Base-by-base conservation (phyloP, 2,329 filamentous ascomycete species). In the Cladosporium halotolerans region DNA sequence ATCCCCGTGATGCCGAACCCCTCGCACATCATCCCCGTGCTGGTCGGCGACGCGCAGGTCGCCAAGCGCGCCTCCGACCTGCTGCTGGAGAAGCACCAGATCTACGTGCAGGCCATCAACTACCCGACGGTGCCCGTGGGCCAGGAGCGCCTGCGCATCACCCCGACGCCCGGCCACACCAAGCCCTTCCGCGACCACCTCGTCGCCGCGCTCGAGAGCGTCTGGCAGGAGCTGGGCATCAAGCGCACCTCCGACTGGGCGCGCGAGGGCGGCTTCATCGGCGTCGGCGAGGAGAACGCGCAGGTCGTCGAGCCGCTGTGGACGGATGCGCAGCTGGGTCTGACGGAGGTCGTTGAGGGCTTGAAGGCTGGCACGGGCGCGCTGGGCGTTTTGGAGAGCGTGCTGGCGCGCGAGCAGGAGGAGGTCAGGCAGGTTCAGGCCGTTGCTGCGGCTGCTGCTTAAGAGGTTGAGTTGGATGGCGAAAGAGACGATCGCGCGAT, bases 31-130 rank as follows among this genome's bases (percentile, higher is more conserved):
- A 80, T 99, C 49, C 93, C 93, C 3, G 81, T 97, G 52, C 80
- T 99, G 10, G 92, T 99, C 46, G 93, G 93, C 55, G 93, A 95
- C 66, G 93, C 93, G 44, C 91, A 93, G 72, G 76, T 95, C 39
- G 93, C 93, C 55, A 96, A 93, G 78, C 79, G 85, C 63, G 93
- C 93, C 7, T 95, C 89, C 19, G 93, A 99, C 68, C 83, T 95
- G 76, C 83, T 99, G 18, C 81, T 99, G 11, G 84, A 87, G 61
- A 86, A 95, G 61, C 88, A 96, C 76, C 82, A 84, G 57, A 96
- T 99, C 68, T 99, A 99, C 69, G 93, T 99, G 23, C 93, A 99
- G 74, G 90, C 89, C 52, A 97, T 99, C 80, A 99, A 99, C 76
- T 97, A 97, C 73, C 93, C 93, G 2, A 99, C 93, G 48, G 93